Base-by-base conservation (phyloP, 140 eudicot genomes). In the Cichorium intybus region DNA sequence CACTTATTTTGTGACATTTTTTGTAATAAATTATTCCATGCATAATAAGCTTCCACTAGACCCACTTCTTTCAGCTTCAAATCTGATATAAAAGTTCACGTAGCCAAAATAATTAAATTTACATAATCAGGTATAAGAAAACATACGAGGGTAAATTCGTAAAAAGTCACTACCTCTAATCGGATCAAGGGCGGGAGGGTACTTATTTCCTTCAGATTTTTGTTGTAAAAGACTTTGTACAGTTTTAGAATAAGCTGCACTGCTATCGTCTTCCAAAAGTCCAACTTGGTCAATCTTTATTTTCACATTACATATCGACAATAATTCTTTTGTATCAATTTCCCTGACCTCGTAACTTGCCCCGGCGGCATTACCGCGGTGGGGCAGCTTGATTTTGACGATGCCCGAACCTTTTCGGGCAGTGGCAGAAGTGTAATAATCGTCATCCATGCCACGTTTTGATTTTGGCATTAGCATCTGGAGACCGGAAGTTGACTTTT, bases 131-230 rank as follows among this genome's bases (percentile, higher is more conserved):
- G n/a, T n/a, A n/a, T n/a, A 11, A 56, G 43, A 31, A 29, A 33
- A 29, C 5, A 15, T 7, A 7, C 10, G n/a, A n/a, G n/a, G n/a
- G n/a, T n/a, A n/a, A n/a, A n/a, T n/a, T n/a, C n/a, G n/a, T n/a
- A n/a, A 31, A 43, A 39, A 22, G 10, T 29, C 6, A 50, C 49
- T 70, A 94, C 99, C 99, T 85, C 62, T 89, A 46, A 84, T 69
- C 29, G 99, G 99, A 84, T 94, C 95, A 66, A 94, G 75, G 17
- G 97, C 95, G 41, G 90, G 95, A 75, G 99, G 99, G 48, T 88
- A 89, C 82, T 82, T 92, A 75, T 77, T 84, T 50, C 95, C 99
- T 74, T 82, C 75, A 63, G 87, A 62, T 74, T 94, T 94, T 27
- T 63, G 65, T 28, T 65, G 72, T 78, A 84, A 66, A 28, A 94